These are phyloP conservation scores for Saccharum hybrid DNA, from an alignment of 202 grass and related monocot species.

Conservation along the genomic window DNA sequence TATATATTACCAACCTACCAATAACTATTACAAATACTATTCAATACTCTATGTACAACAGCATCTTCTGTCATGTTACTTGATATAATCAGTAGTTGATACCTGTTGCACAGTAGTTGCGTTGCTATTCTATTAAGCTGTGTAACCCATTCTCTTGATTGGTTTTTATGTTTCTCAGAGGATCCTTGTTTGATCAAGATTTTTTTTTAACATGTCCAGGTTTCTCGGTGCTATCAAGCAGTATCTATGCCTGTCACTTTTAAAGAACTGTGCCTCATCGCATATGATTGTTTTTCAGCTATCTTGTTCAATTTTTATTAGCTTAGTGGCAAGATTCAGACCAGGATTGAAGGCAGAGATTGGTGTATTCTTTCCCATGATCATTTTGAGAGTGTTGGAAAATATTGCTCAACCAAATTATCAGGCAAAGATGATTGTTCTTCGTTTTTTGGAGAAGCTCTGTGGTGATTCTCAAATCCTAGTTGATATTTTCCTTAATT, in stretches of 20 bases:
- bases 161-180: slow-evolving; percentile 24
- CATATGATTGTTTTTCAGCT: slow-evolving; percentile 99
- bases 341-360: slow-evolving; percentile 99
- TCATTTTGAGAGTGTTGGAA: slow-evolving; percentile 96
- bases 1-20: neutral
- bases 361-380: slow-evolving; percentile 98
- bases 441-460: slow-evolving; percentile 95
- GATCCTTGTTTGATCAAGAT: slow-evolving; percentile 35
- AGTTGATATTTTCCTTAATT: slow-evolving; percentile 99
- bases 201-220: slow-evolving; percentile 59
- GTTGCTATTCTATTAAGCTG: slow-evolving; percentile 26
- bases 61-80: slow-evolving; percentile 18
- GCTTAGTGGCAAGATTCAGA: slow-evolving; percentile 96
- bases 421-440: slow-evolving; percentile 97
- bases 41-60: slow-evolving; percentile 31
- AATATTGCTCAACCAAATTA: slow-evolving; percentile 99
- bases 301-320: slow-evolving; percentile 99
- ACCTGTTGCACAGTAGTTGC: neutral
- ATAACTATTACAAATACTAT: slow-evolving; percentile 25
- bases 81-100: slow-evolving; percentile 30
- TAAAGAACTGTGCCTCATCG: slow-evolving; percentile 98
- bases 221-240: slow-evolving; percentile 99
- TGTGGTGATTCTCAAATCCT: slow-evolving; percentile 96
- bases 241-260: slow-evolving; percentile 89
- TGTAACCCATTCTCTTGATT: slow-evolving; percentile 35